Base-by-base conservation (phyloP, 805 yeast species). In the Saturnispora dispora region DNA sequence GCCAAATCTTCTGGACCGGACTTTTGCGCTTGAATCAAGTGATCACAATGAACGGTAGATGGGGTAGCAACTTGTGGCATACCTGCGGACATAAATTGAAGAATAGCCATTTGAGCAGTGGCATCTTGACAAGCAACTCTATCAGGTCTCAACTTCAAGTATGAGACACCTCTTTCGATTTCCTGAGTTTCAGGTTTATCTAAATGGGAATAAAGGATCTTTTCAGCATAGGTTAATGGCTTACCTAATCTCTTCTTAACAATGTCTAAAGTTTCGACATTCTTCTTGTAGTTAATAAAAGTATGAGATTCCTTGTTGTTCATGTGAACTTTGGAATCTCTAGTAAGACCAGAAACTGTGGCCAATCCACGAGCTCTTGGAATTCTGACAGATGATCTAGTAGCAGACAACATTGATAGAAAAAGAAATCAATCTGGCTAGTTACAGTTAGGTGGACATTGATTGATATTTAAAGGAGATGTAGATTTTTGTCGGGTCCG, bases 71-170 rank as follows among this genome's bases (percentile, higher is more conserved):
- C 91, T 36, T 79, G 69, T 47, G 85, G 74, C 79, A 91, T 80
- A 36, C 96, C 95, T 58, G 96, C 91, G 50, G 97, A 88, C 96
- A 93, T 93, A 74, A 93, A 93, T 72, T 93, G 99, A 61, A 93
- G 75, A 59, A 93, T 75, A n/a, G 99, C 99, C 88, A 91, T 93
- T 72, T 93, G 99, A 18, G 99, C 99, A 32, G 96, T 87, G n/a
- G 99, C 99, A 76, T 93, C 99, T 75, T 93, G 99, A 95, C 95
- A 91, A 27, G 99, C 99, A 46, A 93, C 98, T 68, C 99, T 82
- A 67, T 93, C 99, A 23, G 99, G 99, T 67, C 86, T 81, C 62
- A 93, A 78, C 74, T 93, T 93, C 68, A 93, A 78, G 71, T 93
- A 93, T 49, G 90, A 81, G 47, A 82, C 74, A 59, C 99, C 99